phyloP scores from a whole-genome alignment of 352 stramenopile genomes.

The Blastocystis hominis region DNA sequence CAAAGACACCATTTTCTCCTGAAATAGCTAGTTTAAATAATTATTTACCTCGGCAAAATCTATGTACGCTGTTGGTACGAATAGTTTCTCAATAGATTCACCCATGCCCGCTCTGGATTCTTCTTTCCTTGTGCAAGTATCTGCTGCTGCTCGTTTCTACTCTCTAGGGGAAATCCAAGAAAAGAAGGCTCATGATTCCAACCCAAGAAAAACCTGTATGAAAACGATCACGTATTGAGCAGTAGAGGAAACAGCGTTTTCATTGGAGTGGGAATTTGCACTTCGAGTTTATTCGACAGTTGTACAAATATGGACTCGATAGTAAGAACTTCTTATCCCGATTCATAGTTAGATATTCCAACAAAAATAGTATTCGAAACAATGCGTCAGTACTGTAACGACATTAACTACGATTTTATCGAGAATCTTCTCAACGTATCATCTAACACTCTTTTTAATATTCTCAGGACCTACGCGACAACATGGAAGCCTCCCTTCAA shows the following conservation, averaged over 20 bases:
- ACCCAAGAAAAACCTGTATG: not conserved
- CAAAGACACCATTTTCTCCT: too few relatives aligned
- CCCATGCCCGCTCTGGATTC: too few relatives aligned
- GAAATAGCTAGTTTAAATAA: too few relatives aligned
- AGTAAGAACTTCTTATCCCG: not conserved
- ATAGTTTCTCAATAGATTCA: too few relatives aligned
- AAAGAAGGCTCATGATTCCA: not conserved
- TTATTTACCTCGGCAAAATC: too few relatives aligned
- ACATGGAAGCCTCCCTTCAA: slow-evolving; percentile 36
- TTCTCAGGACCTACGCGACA: not conserved
- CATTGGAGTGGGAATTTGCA: slow-evolving; percentile 28
- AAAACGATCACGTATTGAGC: not conserved
- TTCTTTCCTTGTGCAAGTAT: too few relatives aligned
- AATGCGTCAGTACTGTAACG: slow-evolving; percentile 51
- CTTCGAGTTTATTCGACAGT: slow-evolving; percentile 4
- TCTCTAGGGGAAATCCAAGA: not conserved
- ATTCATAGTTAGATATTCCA: slow-evolving; percentile 17
- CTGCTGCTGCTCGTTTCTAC: not conserved
- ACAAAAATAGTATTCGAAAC: slow-evolving; percentile 35
- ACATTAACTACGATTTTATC: slow-evolving; percentile 43
- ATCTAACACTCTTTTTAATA: not conserved
- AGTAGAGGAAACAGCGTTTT: slow-evolving; percentile 45
- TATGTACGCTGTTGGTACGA: too few relatives aligned
- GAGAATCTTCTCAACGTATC: slow-evolving; percentile 4
- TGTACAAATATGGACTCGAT: slow-evolving; percentile 45